Evolutionary conservation across 192 early-diverging fungal species (phyloP).

Genomic region (Entomortierella chlamydospora): DNA sequence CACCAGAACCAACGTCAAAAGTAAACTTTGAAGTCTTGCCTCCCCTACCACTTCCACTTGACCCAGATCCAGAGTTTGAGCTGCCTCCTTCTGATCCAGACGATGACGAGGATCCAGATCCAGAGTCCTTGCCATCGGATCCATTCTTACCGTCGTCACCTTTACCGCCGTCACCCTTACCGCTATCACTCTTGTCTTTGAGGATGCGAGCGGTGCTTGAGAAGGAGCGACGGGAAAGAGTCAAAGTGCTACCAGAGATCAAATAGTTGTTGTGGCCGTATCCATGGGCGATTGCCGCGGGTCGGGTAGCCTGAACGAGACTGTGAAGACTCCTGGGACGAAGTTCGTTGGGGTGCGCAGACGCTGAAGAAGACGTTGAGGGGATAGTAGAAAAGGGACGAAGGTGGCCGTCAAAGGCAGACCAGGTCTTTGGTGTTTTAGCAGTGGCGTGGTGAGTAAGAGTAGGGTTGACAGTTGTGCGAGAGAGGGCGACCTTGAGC

Average conservation of each 20-base stretch:
- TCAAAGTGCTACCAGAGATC: background rate
- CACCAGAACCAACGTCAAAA: slow-evolving; percentile 51
- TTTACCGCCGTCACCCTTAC: slow-evolving; percentile 6
- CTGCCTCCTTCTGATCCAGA: slow-evolving; percentile 22
- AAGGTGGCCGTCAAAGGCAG: slow-evolving; percentile 39
- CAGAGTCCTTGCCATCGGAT: slow-evolving; percentile 35
- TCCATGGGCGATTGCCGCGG: background rate
- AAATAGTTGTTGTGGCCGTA: background rate
- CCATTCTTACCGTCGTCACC: slow-evolving; percentile 21
- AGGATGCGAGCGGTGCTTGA: slow-evolving; percentile 35
- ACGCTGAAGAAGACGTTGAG: background rate
- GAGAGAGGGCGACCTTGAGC: slow-evolving; percentile 46
- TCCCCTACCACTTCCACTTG: slow-evolving; percentile 19
- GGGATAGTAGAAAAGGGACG: slow-evolving; percentile 31
- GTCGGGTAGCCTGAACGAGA: slow-evolving; percentile 1
- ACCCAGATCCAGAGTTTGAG: slow-evolving; percentile 22
- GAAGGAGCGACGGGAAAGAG: slow-evolving; percentile 31
- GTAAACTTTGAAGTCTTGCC: slow-evolving; percentile 36
- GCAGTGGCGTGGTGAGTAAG: slow-evolving; percentile 20
- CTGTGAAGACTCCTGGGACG: slow-evolving; percentile 22
- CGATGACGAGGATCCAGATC: slow-evolving; percentile 21
- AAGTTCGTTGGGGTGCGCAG: slow-evolving; percentile 30
- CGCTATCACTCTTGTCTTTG: slow-evolving; percentile 38
- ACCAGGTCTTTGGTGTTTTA: slow-evolving; percentile 35
- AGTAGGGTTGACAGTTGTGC: slow-evolving; percentile 47